phyloP scores from a whole-genome alignment of 352 stramenopile species.

The Pythium phragmiticola region DNA sequence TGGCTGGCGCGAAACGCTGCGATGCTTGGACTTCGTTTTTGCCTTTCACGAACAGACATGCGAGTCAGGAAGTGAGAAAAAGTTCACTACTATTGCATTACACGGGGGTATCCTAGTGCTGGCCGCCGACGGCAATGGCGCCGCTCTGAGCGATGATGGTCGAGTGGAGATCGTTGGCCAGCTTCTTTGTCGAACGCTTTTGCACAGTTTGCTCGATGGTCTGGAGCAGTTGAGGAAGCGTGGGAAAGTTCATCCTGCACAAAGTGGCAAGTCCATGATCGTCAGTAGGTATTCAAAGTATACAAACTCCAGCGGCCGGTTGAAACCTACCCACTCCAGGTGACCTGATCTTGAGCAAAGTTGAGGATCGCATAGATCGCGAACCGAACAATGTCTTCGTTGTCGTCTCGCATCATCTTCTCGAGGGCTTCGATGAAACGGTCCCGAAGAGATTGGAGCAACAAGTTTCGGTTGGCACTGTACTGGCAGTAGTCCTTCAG shows the following conservation, averaged over 20 bases:
- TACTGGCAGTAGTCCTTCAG: constrained; percentile 76
- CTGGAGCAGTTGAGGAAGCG: constrained; percentile 57
- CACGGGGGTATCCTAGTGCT: constrained; percentile 27
- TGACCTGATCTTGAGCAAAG: constrained; percentile 52
- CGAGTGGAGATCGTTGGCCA: constrained; percentile 64
- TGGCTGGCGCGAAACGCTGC: not conserved
- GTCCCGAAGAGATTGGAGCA: constrained; percentile 39
- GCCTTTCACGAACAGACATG: not conserved
- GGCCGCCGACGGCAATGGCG: constrained; percentile 24
- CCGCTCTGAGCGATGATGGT: constrained; percentile 47
- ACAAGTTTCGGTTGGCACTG: constrained; percentile 43
- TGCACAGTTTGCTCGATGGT: constrained; percentile 54
- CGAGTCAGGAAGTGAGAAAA: not conserved
- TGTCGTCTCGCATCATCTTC: constrained; percentile 64
- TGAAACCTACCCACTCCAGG: constrained; percentile 24
- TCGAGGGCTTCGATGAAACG: constrained; percentile 52
- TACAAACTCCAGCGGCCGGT: not conserved
- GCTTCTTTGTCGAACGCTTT: constrained; percentile 71
- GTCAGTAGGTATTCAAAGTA: not conserved
- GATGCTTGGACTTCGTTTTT: no score
- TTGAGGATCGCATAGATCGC: constrained; percentile 73
- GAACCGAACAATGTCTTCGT: constrained; percentile 76
- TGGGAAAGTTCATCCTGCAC: constrained; percentile 50
- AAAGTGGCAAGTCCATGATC: not conserved
- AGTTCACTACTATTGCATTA: constrained; percentile 22